phyloP scores from a whole-genome alignment of 768 basidiomycete species.

The Coprinopsis cinerea region DNA sequence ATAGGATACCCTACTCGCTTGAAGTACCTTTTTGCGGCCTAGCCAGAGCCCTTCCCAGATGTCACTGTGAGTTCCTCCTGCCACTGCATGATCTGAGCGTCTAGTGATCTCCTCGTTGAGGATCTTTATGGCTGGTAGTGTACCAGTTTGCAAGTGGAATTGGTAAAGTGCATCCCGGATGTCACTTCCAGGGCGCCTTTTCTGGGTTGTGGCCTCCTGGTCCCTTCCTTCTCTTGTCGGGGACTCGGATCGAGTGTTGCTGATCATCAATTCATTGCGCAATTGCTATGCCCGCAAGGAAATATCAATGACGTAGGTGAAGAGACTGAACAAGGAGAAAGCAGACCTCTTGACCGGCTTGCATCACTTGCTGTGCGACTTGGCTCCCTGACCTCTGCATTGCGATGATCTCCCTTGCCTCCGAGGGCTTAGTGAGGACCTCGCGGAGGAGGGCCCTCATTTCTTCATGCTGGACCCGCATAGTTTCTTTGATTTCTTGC shows the following conservation, averaged over 20 bases:
- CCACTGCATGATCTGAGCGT: conserved; percentile 32
- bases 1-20: neutral
- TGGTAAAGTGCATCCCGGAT: conserved; percentile 3
- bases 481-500: conserved; percentile 22
- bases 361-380: conserved; percentile 44
- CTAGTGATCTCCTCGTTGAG: conserved; percentile 47
- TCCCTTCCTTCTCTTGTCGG: conserved; percentile 32
- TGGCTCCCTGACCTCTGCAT: conserved; percentile 34
- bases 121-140: conserved; percentile 47
- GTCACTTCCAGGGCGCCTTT: neutral
- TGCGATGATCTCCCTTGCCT: conserved; percentile 31
- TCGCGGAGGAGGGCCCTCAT: conserved; percentile 34
- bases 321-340: conserved; percentile 1
- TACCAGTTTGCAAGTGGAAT: conserved; percentile 45
- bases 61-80: conserved; percentile 49
- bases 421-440: conserved; percentile 30
- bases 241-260: conserved; percentile 13
- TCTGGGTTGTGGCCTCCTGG: conserved; percentile 32
- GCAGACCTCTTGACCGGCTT: conserved; percentile 43
- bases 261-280: conserved; percentile 23
- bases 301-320: conserved; percentile 3
- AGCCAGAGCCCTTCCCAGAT: conserved; percentile 53
- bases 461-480: conserved; percentile 26
- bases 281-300: neutral
- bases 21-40: conserved; percentile 46